Conservation (phyloP, 306 rosid species). For the Pterocarpus santalinus region DNA sequence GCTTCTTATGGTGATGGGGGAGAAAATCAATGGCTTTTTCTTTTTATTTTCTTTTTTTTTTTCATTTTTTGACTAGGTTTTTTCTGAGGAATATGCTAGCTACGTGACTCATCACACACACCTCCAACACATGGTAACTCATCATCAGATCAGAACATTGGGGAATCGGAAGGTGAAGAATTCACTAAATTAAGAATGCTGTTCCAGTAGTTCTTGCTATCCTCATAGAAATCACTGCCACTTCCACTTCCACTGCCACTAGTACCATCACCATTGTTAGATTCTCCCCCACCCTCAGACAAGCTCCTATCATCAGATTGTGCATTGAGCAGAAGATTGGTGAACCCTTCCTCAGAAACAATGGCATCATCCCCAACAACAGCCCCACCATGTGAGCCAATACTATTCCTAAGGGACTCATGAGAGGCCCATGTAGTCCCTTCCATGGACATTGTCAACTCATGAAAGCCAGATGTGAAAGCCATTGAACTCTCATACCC, state of each 20-base stretch:
- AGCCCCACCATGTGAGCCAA: constrained; percentile 2
- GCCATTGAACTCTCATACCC: constrained; percentile 56
- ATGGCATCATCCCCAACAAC: constrained; percentile 43
- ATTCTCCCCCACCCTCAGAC: constrained; percentile 72
- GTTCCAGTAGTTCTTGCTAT: constrained; percentile 93
- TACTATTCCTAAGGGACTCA: constrained; percentile 51
- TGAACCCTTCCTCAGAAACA: constrained; percentile 83
- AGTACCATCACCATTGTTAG: constrained; percentile 53
- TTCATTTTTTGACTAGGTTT: background rate
- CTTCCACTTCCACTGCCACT: constrained; percentile 27
- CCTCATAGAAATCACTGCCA: constrained; percentile 71
- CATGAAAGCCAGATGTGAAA: constrained; percentile 63
- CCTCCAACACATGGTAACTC: background rate
- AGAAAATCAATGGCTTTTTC: constrained; percentile 24
- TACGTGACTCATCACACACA: background rate
- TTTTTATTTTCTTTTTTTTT: too few relatives aligned
- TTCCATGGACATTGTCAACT: constrained; percentile 69
- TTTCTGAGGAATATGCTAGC: constrained; percentile 31
- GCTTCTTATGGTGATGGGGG: constrained; percentile 34
- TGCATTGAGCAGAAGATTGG: constrained; percentile 80
- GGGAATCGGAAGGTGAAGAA: constrained; percentile 85
- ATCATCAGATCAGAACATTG: constrained; percentile 65
- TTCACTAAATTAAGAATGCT: constrained; percentile 94
- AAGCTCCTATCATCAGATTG: constrained; percentile 69
- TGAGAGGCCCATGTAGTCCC: constrained; percentile 54